Conservation (phyloP, 257 asterid species). For the Fraxinus excelsior region DNA sequence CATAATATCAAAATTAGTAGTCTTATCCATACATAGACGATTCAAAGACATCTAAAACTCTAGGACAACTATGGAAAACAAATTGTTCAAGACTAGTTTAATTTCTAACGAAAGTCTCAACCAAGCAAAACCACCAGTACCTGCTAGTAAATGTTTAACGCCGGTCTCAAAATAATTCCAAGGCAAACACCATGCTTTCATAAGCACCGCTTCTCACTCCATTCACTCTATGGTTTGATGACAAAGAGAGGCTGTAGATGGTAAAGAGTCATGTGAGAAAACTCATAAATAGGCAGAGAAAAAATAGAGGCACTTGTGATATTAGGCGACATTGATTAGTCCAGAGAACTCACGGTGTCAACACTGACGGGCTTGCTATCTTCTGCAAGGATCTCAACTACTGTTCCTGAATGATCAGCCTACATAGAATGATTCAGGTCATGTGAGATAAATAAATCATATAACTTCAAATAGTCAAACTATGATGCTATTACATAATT, state of each 20-base stretch:
- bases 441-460: conserved; percentile 12
- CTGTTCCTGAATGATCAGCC: conserved; percentile 80
- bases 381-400: conserved; percentile 65
- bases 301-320: background rate
- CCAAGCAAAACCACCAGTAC: conserved; percentile 20
- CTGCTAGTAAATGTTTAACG: conserved; percentile 21
- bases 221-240: conserved; percentile 59
- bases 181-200: conserved; percentile 21
- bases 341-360: conserved; percentile 60
- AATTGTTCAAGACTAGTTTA: conserved; percentile 18
- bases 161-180: conserved; percentile 27
- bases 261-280: conserved; percentile 19
- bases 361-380: conserved; percentile 87
- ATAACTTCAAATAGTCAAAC: background rate
- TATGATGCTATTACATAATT: background rate
- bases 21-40: background rate
- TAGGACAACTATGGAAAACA: background rate
- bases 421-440: conserved; percentile 26
- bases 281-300: background rate
- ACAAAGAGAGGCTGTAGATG: conserved; percentile 73
- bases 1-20: background rate
- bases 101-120: conserved; percentile 34
- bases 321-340: background rate
- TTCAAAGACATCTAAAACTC: background rate
- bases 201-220: conserved; percentile 8